These are phyloP conservation scores for Corylus avellana DNA, from an alignment of 306 rosid genomes.

Conservation along the genomic window DNA sequence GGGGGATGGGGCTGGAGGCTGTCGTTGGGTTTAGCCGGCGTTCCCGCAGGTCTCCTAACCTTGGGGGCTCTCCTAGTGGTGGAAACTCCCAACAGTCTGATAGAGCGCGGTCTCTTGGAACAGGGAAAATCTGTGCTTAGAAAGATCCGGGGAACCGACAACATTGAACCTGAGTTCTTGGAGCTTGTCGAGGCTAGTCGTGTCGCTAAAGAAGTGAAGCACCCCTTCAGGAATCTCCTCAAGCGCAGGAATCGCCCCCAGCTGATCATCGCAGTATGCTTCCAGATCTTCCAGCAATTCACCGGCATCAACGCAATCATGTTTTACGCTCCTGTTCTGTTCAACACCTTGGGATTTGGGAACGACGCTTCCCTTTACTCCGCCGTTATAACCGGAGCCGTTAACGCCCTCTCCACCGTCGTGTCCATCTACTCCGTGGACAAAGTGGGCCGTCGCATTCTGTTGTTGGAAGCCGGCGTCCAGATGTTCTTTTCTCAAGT, in stretches of 20 bases:
- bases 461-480: slow-evolving; percentile 69
- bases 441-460: slow-evolving; percentile 61
- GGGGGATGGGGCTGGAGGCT: slow-evolving; percentile 98
- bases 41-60: slow-evolving; percentile 75
- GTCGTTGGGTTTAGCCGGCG: slow-evolving; percentile 77
- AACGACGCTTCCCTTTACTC: slow-evolving; percentile 74
- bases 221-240: slow-evolving; percentile 76
- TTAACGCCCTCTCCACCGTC: slow-evolving; percentile 61
- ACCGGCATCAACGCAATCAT: slow-evolving; percentile 96
- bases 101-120: slow-evolving; percentile 78
- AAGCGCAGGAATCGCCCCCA: slow-evolving; percentile 71
- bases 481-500: slow-evolving; percentile 80
- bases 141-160: slow-evolving; percentile 70
- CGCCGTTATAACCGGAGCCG: slow-evolving; percentile 72
- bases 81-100: slow-evolving; percentile 87
- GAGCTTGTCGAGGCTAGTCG: slow-evolving; percentile 79
- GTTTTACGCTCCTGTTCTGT: slow-evolving; percentile 86
- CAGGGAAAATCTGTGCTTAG: slow-evolving; percentile 67
- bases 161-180: slow-evolving; percentile 74
- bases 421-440: slow-evolving; percentile 77
- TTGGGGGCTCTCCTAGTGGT: slow-evolving; percentile 75
- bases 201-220: slow-evolving; percentile 62
- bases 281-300: slow-evolving; percentile 86
- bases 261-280: slow-evolving; percentile 61
- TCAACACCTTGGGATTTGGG: slow-evolving; percentile 67